Evolutionary conservation across 148 eudicot genomes (phyloP), one percentile per base, ranked within the genome.

Genomic region (Cornus controversa): DNA sequence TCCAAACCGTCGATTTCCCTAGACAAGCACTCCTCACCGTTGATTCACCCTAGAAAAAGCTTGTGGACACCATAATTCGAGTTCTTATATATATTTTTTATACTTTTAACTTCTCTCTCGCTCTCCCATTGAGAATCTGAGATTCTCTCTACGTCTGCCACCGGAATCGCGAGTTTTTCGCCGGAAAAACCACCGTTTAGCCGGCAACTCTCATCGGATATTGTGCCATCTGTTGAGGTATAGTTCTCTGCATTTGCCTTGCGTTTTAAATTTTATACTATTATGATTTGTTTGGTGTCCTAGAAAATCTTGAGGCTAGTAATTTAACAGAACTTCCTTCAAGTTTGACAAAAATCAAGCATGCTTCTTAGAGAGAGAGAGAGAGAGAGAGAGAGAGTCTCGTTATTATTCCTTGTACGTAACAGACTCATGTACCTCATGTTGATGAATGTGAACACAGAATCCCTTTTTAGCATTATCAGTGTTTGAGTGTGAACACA

Each of bases 21-120:
- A 1, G 36, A 62, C 77, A 74, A n/a, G 29, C 64, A 27, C 57
- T 64, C 5, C 37, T 24, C 45, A 25, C 82, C 79, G 75, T 69
- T 64, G 82, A 75, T 53, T 63, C 45, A 18, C 45, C 20, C 45
- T 22, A 6, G 13, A 58, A 69, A 28, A 68, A 8, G 58, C 50
- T 69, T 69, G 75, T 80, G 82, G 82, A 45, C 75, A 62, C 69
- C 70, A 64, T 75, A 70, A n/a, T 25, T 69, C 82, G 27, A 16
- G 23, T 20, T 10, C 45, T 47, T n/a, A 40, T 40, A 40, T 8
- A 6, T 31, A 65, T 10, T 16, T 34, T 23, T 50, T 14, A 64
- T 16, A 15, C 31, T 67, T 11, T 10, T 16, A 5, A 16, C 31
- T 58, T 10, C 28, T 6, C 11, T 8, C 13, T 68, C 28, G 24